Evolutionary conservation across 2,329 filamentous ascomycete species (phyloP).

Genomic region (Pseudodiploospora longispora): DNA sequence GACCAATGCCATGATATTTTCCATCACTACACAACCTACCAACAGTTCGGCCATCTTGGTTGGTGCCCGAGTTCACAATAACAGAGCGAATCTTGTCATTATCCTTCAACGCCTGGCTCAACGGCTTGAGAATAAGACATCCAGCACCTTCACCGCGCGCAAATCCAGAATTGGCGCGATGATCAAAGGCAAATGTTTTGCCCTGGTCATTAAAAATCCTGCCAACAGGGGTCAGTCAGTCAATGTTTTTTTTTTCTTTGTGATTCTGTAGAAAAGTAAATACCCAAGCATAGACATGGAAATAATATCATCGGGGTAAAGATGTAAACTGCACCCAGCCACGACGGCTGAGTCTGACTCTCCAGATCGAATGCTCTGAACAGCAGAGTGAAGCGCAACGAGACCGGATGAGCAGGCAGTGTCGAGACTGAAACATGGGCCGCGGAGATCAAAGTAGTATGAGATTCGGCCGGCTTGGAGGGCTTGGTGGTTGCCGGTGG

Average conservation of each 20-base stretch:
- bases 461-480: slow-evolving; percentile 48
- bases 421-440: slow-evolving; percentile 44
- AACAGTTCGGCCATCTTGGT: slow-evolving; percentile 45
- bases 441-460: slow-evolving; percentile 46
- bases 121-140: slow-evolving; percentile 47
- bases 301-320: slow-evolving; percentile 31
- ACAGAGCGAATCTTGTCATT: slow-evolving; percentile 46
- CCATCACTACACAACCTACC: slow-evolving; percentile 1
- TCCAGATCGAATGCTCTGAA: slow-evolving; percentile 38
- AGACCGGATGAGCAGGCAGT: slow-evolving; percentile 46
- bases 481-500: slow-evolving; percentile 40
- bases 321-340: slow-evolving; percentile 38
- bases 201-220: slow-evolving; percentile 40
- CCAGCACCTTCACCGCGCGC: slow-evolving; percentile 53
- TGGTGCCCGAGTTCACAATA: slow-evolving; percentile 41
- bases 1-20: slow-evolving; percentile 7
- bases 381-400: slow-evolving; percentile 41
- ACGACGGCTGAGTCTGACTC: slow-evolving; percentile 40
- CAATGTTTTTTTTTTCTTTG: neutral
- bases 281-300: slow-evolving; percentile 24
- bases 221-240: neutral
- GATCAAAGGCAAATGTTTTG: slow-evolving; percentile 35
- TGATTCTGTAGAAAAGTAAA: neutral
- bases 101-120: slow-evolving; percentile 45
- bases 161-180: slow-evolving; percentile 38